Base-by-base conservation (phyloP, 2,329 filamentous ascomycete genomes). In the Diplocarpon rosae region DNA sequence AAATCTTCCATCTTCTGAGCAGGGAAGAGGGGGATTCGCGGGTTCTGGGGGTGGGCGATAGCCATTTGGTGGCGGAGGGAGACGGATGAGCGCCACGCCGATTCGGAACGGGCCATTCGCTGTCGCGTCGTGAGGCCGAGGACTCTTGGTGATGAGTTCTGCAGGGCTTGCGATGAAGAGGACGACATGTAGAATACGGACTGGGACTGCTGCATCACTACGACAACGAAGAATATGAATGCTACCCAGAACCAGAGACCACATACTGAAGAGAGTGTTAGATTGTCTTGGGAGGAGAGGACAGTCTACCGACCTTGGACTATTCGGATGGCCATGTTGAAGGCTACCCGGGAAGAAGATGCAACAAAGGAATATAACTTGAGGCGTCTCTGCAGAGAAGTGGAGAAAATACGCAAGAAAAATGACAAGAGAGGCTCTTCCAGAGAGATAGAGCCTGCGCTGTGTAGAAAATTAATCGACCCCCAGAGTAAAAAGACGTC, bases 221-320 rank as follows among this genome's bases (percentile, higher is more conserved):
- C 50, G 39, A 57, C 43, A 34, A 54, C 16, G 44, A 56, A 57
- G 38, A 57, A 56, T 14, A 43, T 37, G 28, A 55, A 50, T 34
- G 55, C 52, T 24, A 57, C 43, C 55, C 55, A 57, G 49, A 56
- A 56, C 55, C 56, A 58, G 30, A 57, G 42, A 2, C 53, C 52
- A 37, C 50, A 54, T 6, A 56, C 56, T 57, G 35, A 27, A 30
- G n/a, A 29, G 6, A 2, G 14, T 31, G 27, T 42, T 37, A 42
- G 44, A 8, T 29, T 32, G 15, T 34, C 28, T 10, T 6, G 12
- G 20, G 2, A 33, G 24, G 11, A 27, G 10, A 13, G 27, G 6
- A 14, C 15, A 24, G n/a, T 24, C 11, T 33, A 24, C 50, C 15
- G 42, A 53, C 54, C 43, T 55, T 56, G 54, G 7, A 46, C 49